A percentile compares a stretch with the other conserved stretches of the same genome.
Evolutionary conservation across 1,284 basidiomycete species (phyloP).

Genomic region (Marasmius fiardii): DNA sequence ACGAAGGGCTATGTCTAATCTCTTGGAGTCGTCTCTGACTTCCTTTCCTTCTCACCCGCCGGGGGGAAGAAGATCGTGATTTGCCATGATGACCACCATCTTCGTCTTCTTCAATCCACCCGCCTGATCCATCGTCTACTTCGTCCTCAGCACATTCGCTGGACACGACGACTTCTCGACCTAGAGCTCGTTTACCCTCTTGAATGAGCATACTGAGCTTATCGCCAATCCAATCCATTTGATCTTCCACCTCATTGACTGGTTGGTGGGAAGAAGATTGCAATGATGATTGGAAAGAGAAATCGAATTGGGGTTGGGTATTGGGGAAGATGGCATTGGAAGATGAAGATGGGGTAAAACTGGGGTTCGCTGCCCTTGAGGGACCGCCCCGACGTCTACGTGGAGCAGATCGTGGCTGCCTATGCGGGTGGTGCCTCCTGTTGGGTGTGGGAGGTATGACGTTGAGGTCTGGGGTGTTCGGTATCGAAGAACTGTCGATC

Average conservation of each 20-base stretch:
- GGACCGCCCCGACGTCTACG: neutral
- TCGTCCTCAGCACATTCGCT: constrained; percentile 69
- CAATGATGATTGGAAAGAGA: constrained; percentile 17
- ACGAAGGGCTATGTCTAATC: neutral
- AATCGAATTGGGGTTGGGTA: constrained; percentile 36
- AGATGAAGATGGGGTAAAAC: neutral
- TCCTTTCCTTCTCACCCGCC: neutral
- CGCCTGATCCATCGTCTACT: constrained; percentile 67
- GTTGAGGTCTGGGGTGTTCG: constrained; percentile 15
- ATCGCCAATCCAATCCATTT: constrained; percentile 78
- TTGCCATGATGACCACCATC: constrained; percentile 1
- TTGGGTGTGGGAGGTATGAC: constrained; percentile 25
- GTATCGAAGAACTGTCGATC: neutral
- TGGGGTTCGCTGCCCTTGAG: constrained; percentile 19
- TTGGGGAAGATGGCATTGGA: constrained; percentile 20
- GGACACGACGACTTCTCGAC: constrained; percentile 68
- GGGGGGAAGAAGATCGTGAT: neutral
- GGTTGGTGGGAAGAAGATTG: neutral
- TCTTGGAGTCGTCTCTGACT: neutral
- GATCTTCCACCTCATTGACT: constrained; percentile 30
- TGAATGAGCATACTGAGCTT: constrained; percentile 64
- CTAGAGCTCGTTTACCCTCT: constrained; percentile 69
- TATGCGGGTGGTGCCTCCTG: constrained; percentile 12
- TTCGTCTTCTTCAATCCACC: constrained; percentile 59
- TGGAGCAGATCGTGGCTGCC: neutral